These are phyloP conservation scores for Pseudogymnoascus sp. DNA, from an alignment of 2,329 filamentous ascomycete species.

Conservation along the genomic window DNA sequence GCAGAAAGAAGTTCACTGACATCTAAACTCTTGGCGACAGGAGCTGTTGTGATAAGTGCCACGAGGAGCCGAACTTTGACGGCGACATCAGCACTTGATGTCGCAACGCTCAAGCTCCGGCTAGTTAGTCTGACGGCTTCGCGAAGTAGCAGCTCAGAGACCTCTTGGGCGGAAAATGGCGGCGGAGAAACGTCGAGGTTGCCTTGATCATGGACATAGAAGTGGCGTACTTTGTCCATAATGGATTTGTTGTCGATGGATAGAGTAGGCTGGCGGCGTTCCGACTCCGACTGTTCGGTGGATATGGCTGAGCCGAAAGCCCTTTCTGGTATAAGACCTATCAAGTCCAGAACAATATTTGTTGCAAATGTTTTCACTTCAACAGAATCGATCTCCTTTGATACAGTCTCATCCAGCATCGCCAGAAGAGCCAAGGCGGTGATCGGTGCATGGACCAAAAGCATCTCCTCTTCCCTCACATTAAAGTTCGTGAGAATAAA, in stretches of 20 bases:
- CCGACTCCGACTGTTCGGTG: constrained; percentile 21
- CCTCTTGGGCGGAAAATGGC: constrained; percentile 49
- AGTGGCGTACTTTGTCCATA: constrained; percentile 53
- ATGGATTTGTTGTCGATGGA: constrained; percentile 44
- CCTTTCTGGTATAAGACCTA: constrained; percentile 58
- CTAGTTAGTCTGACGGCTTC: constrained; percentile 49
- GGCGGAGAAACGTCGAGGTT: constrained; percentile 55
- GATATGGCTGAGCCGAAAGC: constrained; percentile 43
- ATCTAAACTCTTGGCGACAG: constrained; percentile 38
- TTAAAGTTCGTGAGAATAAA: constrained; percentile 90
- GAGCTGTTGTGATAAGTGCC: constrained; percentile 48
- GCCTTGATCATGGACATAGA: constrained; percentile 65
- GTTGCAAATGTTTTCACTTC: constrained; percentile 31
- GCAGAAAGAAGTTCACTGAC: constrained; percentile 43
- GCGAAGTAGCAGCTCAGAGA: constrained; percentile 57
- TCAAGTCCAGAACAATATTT: constrained; percentile 47
- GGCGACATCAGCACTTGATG: constrained; percentile 42
- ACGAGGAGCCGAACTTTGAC: constrained; percentile 54
- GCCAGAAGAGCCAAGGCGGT: constrained; percentile 55
- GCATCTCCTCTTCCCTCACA: constrained; percentile 91
- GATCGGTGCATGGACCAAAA: constrained; percentile 75
- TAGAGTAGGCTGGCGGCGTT: constrained; percentile 22
- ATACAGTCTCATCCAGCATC: constrained; percentile 51
- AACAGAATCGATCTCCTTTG: constrained; percentile 21
- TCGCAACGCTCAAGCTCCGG: constrained; percentile 37